These are phyloP conservation scores for Tremella yokohamensis DNA, from an alignment of 768 basidiomycete genomes.

Conservation along the genomic window DNA sequence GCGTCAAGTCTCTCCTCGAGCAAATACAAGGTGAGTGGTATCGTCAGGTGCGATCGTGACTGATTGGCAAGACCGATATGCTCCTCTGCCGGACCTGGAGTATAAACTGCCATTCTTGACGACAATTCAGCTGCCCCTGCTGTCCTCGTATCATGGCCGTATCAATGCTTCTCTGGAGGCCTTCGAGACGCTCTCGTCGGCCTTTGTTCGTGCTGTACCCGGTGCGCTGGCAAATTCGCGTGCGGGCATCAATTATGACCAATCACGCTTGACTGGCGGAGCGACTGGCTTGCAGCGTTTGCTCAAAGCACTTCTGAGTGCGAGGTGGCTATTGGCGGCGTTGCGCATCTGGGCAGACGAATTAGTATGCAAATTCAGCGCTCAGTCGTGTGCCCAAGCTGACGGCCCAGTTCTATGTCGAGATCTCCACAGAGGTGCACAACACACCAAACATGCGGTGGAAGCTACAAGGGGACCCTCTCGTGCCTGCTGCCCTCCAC, in stretches of 20 bases:
- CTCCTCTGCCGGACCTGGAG: constrained; percentile 70
- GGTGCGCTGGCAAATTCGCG: constrained; percentile 69
- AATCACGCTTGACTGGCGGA: constrained; percentile 70
- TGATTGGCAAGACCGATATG: constrained; percentile 72
- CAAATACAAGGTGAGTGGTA: constrained; percentile 68
- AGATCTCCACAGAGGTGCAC: constrained; percentile 61
- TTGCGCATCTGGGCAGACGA: constrained; percentile 88
- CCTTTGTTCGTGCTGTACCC: constrained; percentile 84
- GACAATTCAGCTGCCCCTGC: constrained; percentile 75
- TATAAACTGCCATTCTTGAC: constrained; percentile 82
- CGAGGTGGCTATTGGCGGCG: constrained; percentile 65
- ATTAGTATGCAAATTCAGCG: constrained; percentile 57
- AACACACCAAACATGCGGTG: constrained; percentile 14
- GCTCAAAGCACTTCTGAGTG: constrained; percentile 79
- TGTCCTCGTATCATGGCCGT: constrained; percentile 71
- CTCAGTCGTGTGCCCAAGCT: neutral
- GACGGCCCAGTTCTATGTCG: constrained; percentile 74
- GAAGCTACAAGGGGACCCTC: constrained; percentile 23
- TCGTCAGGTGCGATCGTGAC: too few relatives aligned
- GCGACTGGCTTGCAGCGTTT: constrained; percentile 77
- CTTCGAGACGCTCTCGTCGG: constrained; percentile 84
- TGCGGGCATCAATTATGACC: constrained; percentile 56
- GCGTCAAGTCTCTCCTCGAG: constrained; percentile 78
- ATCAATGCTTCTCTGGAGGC: constrained; percentile 84
- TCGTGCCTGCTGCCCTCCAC: constrained; percentile 16